Evolutionary conservation across 1,139 yeast genomes (phyloP).

Genomic region (Kurtzmaniella quercitrusa): DNA sequence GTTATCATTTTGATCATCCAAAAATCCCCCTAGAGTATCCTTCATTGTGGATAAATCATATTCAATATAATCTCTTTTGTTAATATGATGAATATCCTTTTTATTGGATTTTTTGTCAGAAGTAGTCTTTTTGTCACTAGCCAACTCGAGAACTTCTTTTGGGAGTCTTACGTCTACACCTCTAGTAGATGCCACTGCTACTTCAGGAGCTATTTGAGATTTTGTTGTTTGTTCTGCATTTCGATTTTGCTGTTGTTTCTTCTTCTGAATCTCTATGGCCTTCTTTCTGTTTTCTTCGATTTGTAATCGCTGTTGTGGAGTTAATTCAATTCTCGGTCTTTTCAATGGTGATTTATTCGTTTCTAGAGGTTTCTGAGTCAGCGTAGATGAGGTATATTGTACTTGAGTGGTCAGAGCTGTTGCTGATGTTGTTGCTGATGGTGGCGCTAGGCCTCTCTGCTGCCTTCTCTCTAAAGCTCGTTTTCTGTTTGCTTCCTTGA

Average conservation of each 20-base stretch:
- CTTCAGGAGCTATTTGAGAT: slow-evolving; percentile 1
- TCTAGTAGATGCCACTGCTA: neutral
- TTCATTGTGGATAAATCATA: slow-evolving; percentile 88
- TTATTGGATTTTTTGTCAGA: slow-evolving; percentile 15
- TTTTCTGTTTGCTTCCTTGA: slow-evolving; percentile 53
- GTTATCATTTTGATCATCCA: slow-evolving; percentile 44
- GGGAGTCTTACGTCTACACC: slow-evolving; percentile 13
- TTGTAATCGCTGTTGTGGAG: slow-evolving; percentile 49
- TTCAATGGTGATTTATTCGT: slow-evolving; percentile 11
- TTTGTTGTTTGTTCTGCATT: slow-evolving; percentile 22
- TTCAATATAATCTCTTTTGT: slow-evolving; percentile 75
- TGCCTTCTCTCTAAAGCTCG: slow-evolving; percentile 56
- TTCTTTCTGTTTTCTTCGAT: slow-evolving; percentile 55
- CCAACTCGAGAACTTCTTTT: slow-evolving; percentile 8
- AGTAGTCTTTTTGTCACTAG: slow-evolving; percentile 12
- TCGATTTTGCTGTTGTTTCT: slow-evolving; percentile 28
- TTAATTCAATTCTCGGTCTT: slow-evolving; percentile 27
- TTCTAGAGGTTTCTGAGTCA: neutral
- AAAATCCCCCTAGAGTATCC: slow-evolving; percentile 85
- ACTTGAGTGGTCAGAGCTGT: neutral
- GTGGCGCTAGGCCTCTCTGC: slow-evolving; percentile 30
- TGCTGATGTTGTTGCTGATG: slow-evolving; percentile 12
- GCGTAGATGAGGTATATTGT: neutral
- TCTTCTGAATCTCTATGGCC: slow-evolving; percentile 52
- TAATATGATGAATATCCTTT: slow-evolving; percentile 36